A percentile compares a stretch with the other conserved stretches of the same genome.
phyloP scores from a whole-genome alignment of 352 stramenopile genomes.

The Elongisporangium senticosum region DNA sequence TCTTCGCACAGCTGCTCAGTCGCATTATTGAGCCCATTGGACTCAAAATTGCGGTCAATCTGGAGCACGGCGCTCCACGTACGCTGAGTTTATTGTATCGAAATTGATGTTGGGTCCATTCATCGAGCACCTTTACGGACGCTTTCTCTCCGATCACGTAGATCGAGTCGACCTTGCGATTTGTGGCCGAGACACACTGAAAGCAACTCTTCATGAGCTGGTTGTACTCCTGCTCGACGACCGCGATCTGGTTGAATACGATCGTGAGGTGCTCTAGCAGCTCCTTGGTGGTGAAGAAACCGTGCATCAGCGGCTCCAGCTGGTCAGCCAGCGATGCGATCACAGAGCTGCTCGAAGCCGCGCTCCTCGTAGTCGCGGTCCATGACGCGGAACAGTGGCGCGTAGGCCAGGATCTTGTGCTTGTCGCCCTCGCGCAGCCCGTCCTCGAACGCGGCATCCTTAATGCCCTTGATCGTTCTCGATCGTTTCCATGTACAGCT shows the following conservation, averaged over 20 bases:
- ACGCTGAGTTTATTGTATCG: too few species aligned
- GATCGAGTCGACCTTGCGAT: slow-evolving; percentile 41
- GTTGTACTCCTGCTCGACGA: slow-evolving; percentile 54
- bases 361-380: slow-evolving; percentile 59
- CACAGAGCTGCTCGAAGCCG: slow-evolving; percentile 49
- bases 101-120: too few species aligned
- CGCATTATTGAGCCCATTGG: neutral
- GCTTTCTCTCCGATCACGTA: slow-evolving; percentile 60
- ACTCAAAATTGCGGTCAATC: neutral
- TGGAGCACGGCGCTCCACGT: neutral
- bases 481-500: slow-evolving; percentile 76
- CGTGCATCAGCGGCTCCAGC: slow-evolving; percentile 24
- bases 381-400: slow-evolving; percentile 72
- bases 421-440: slow-evolving; percentile 40
- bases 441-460: slow-evolving; percentile 63
- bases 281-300: slow-evolving; percentile 67
- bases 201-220: slow-evolving; percentile 51
- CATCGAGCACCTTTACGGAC: slow-evolving; percentile 49
- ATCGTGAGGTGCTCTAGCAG: slow-evolving; percentile 66
- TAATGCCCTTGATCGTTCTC: slow-evolving; percentile 80
- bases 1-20: neutral
- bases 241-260: slow-evolving; percentile 75
- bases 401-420: slow-evolving; percentile 52
- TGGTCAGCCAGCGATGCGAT: slow-evolving; percentile 25
- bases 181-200: slow-evolving; percentile 35